phyloP scores from a whole-genome alignment of 2,329 filamentous ascomycete species.

The Emmonsiellopsis sp. region DNA sequence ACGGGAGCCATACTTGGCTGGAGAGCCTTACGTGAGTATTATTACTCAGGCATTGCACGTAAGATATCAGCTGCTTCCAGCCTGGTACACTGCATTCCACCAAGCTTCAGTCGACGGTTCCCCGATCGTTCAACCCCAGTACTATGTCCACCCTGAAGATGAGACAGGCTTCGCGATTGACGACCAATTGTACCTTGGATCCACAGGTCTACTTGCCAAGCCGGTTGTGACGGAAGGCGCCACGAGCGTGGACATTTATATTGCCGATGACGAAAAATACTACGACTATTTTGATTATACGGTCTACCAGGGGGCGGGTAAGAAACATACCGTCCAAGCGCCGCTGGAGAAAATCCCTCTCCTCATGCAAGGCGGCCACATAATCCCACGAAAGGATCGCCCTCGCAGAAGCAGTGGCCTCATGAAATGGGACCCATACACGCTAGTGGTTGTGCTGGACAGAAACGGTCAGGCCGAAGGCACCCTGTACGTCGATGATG shows the following conservation, averaged over 20 bases:
- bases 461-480: conserved; percentile 66
- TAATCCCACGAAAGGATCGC: conserved; percentile 81
- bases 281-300: conserved; percentile 93
- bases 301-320: conserved; percentile 62
- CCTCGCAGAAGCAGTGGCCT: conserved; percentile 76
- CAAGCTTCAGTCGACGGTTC: conserved; percentile 73
- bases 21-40: conserved; percentile 76
- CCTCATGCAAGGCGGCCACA: conserved; percentile 85
- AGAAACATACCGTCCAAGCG: conserved; percentile 60
- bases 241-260: conserved; percentile 66
- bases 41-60: conserved; percentile 81
- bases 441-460: conserved; percentile 67
- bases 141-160: conserved; percentile 80
- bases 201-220: conserved; percentile 83
- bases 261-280: conserved; percentile 81
- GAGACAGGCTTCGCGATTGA: conserved; percentile 83
- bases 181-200: conserved; percentile 85
- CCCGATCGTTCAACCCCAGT: conserved; percentile 85
- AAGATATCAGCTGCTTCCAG: conserved; percentile 78
- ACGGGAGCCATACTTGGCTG: conserved; percentile 82
- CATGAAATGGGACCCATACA: conserved; percentile 94
- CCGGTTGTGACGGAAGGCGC: conserved; percentile 74
- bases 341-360: conserved; percentile 81
- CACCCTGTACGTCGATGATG: conserved; percentile 84
- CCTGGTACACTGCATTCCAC: conserved; percentile 97